A percentile compares a stretch with the other conserved stretches of the same genome.
phyloP scores from a whole-genome alignment of 2,329 filamentous ascomycete genomes.

The Waltergamsia citrina region DNA sequence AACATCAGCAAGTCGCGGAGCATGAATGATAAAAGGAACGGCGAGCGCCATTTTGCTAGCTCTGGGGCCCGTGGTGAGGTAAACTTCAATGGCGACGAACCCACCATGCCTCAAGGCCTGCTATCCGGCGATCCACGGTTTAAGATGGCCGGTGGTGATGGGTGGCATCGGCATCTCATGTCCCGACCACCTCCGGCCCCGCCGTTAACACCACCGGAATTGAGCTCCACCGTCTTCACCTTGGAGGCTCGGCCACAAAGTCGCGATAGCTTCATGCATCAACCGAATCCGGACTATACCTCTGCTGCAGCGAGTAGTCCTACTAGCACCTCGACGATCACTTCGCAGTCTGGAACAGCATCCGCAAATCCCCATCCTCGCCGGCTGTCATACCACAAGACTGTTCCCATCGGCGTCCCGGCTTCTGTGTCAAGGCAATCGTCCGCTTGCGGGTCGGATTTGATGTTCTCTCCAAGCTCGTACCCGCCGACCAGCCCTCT shows the following conservation, averaged over 20 bases:
- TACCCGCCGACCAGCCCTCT: slow-evolving; percentile 37
- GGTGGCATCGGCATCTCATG: slow-evolving; percentile 16
- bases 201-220: slow-evolving; percentile 38
- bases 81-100: background rate
- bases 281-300: slow-evolving; percentile 39
- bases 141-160: background rate
- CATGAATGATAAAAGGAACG: background rate
- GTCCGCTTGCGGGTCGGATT: slow-evolving; percentile 11
- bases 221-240: slow-evolving; percentile 30
- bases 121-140: background rate
- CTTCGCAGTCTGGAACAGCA: background rate
- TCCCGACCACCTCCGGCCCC: slow-evolving; percentile 33
- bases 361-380: slow-evolving; percentile 22
- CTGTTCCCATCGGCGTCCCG: slow-evolving; percentile 24
- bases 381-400: slow-evolving; percentile 32
- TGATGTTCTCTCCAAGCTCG: slow-evolving; percentile 34
- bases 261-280: slow-evolving; percentile 31
- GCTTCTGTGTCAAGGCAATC: slow-evolving; percentile 11
- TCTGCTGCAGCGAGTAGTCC: slow-evolving; percentile 13
- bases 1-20: background rate
- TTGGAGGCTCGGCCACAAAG: slow-evolving; percentile 14
- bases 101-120: background rate
- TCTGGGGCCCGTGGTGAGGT: background rate
- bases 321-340: slow-evolving; percentile 11
- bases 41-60: background rate